Percentiles rank a stretch among this genome's conserved stretches.
phyloP scores from a whole-genome alignment of 306 rosid species.

The Castanea sativa region DNA sequence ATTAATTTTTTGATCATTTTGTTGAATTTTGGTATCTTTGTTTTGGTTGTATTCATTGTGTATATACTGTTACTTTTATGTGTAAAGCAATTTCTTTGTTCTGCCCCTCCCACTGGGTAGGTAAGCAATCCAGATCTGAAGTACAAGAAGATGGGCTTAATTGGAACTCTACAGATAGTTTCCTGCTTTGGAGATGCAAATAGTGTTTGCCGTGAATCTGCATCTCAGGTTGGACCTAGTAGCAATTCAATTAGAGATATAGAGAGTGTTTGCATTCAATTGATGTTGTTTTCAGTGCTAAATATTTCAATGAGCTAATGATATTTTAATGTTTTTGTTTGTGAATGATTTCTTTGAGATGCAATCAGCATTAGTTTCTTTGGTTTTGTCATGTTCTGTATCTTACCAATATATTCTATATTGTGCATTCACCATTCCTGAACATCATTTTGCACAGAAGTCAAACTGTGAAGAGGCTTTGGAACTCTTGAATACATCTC shows the following conservation, averaged over 20 bases:
- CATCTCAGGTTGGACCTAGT: slow-evolving; percentile 24
- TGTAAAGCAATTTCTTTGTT: slow-evolving; percentile 1
- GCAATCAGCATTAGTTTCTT: background rate
- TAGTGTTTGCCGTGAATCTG: slow-evolving; percentile 4
- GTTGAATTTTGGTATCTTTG: slow-evolving; percentile 2
- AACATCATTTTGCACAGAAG: slow-evolving; percentile 25
- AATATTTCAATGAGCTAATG: background rate
- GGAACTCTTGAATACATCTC: slow-evolving; percentile 37
- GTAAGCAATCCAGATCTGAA: slow-evolving; percentile 37
- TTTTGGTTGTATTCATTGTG: background rate
- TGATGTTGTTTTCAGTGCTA: background rate
- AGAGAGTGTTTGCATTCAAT: background rate
- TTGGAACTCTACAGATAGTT: slow-evolving; percentile 39
- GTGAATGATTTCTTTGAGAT: background rate
- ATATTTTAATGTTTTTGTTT: background rate
- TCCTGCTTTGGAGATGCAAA: slow-evolving; percentile 37
- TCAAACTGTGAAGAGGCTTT: slow-evolving; percentile 41
- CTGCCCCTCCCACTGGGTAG: slow-evolving; percentile 11
- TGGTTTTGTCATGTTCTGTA: background rate
- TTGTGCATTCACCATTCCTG: slow-evolving; percentile 14
- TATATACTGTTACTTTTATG: background rate
- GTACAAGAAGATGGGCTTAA: slow-evolving; percentile 42
- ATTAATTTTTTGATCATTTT: background rate
- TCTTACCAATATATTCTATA: background rate
- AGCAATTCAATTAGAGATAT: background rate